Evolutionary conservation across 257 asterid genomes (phyloP), one percentile per base, ranked within the genome.

Genomic region (Solanum rostratum): DNA sequence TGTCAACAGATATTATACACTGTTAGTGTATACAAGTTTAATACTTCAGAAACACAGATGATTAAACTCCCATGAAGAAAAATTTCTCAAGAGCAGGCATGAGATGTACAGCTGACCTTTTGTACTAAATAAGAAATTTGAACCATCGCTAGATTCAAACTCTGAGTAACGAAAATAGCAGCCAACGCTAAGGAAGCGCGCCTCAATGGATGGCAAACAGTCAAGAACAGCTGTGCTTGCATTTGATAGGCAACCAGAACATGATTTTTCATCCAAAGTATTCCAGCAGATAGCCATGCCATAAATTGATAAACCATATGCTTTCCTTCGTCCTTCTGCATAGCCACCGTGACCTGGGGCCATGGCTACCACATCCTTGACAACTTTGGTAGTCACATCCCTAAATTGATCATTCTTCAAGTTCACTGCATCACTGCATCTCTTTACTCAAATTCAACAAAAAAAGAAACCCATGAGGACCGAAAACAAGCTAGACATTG

Each of bases 201-300:
- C 84, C 82, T 84, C 87, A 62, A 84, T 30, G 53, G 79, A 78
- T 18, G 87, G 87, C 73, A 78, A 78, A n/a, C 87, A 84, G 9
- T 78, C 46, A 29, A 46, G 33, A 24, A 84, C 55, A 57, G 60
- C 20, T 62, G n/a, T 33, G 66, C 84, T 84, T 76, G 87, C 84
- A n/a, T 59, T 79, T 30, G 22, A 16, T 4, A 84, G 84, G 68
- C 87, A 78, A 29, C 50, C 45, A 16, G 65, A 37, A 65, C 87
- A 62, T 84, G 73, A 37, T 24, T 52, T 62, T 50, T 84, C 41
- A 5, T 79, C 83, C 84, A 84, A 78, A 84, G 80, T 84, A 74
- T 29, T 78, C 84, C 86, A 78, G 57, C 86, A 79, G 63, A 62
- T 84, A 33, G 80, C 84, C 79, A 84, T 84, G 19, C 86, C 86